These are phyloP conservation scores for Pestalotiopsis sp. DNA, from an alignment of 2,329 filamentous ascomycete species.

Conservation along the genomic window DNA sequence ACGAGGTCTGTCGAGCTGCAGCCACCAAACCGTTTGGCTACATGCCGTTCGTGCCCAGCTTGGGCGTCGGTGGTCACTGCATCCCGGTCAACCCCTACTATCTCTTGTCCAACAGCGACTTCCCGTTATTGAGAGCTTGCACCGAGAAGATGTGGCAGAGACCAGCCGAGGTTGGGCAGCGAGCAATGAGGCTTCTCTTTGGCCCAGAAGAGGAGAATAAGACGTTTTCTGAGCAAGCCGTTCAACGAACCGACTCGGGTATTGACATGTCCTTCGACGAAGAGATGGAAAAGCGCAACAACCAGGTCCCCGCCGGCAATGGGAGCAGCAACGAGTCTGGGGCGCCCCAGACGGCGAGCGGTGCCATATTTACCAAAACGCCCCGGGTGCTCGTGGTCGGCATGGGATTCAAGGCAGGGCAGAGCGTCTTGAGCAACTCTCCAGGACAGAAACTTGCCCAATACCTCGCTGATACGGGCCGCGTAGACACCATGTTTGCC, in stretches of 20 bases:
- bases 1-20: conserved; percentile 49
- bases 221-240: neutral
- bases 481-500: conserved; percentile 42
- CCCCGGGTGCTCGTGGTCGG: conserved; percentile 42
- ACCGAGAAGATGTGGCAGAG: conserved; percentile 44
- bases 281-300: neutral
- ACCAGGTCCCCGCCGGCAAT: too few relatives aligned
- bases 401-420: conserved; percentile 51
- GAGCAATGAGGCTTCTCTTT: conserved; percentile 33
- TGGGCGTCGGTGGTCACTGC: conserved; percentile 56
- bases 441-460: conserved; percentile 44
- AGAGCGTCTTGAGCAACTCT: conserved; percentile 47
- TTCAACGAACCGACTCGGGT: neutral
- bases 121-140: conserved; percentile 46
- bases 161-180: conserved; percentile 38
- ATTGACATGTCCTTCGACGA: neutral
- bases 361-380: neutral
- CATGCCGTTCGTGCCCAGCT: conserved; percentile 44
- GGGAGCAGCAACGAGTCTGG: too few relatives aligned
- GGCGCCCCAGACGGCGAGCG: neutral
- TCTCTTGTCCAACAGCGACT: conserved; percentile 41
- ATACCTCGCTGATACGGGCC: conserved; percentile 28
- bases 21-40: conserved; percentile 55
- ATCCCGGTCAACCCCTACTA: conserved; percentile 54
- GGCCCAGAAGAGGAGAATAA: neutral